Evolutionary conservation across 352 stramenopile genomes (phyloP).

Genomic region (Thalassiosira mediterranea): DNA sequence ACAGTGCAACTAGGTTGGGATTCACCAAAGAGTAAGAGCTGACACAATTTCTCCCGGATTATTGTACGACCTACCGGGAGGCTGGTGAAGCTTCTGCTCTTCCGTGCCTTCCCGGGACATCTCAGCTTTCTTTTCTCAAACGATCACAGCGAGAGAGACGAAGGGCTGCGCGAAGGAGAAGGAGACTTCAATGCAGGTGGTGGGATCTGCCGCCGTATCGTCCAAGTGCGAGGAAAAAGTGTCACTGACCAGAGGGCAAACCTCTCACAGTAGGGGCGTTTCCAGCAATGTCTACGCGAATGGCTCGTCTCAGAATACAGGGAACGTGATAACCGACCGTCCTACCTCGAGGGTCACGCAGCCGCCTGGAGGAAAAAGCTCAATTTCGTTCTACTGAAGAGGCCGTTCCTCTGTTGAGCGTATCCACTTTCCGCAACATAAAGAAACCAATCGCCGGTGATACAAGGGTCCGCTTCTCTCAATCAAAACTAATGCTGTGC

Average conservation of each 20-base stretch:
- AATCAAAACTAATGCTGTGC: too few relatives aligned
- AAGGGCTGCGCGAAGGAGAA: conserved; percentile 9
- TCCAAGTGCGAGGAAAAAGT: too few relatives aligned
- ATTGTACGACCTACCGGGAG: too few relatives aligned
- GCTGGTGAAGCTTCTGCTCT: too few relatives aligned
- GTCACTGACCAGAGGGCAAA: not conserved
- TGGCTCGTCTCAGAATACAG: conserved; percentile 62
- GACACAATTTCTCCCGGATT: too few relatives aligned
- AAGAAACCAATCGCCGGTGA: too few relatives aligned
- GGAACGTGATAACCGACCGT: conserved; percentile 79
- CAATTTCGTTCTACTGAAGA: conserved; percentile 37
- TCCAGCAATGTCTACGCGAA: conserved; percentile 77
- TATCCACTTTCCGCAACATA: too few relatives aligned
- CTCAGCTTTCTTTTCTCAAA: too few relatives aligned
- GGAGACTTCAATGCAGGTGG: conserved; percentile 30
- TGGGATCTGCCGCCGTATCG: conserved; percentile 21
- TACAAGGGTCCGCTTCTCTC: too few relatives aligned
- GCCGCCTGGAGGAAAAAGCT: conserved; percentile 63
- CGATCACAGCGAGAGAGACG: conserved; percentile 6
- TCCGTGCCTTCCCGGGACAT: too few relatives aligned
- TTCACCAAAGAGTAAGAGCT: conserved; percentile 29
- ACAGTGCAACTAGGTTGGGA: conserved; percentile 60
- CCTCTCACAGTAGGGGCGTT: conserved; percentile 17
- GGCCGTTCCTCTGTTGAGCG: too few relatives aligned
- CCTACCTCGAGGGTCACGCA: conserved; percentile 65